Evolutionary conservation across 257 asterid genomes (phyloP).

Genomic region (Schizonepeta tenuifolia): DNA sequence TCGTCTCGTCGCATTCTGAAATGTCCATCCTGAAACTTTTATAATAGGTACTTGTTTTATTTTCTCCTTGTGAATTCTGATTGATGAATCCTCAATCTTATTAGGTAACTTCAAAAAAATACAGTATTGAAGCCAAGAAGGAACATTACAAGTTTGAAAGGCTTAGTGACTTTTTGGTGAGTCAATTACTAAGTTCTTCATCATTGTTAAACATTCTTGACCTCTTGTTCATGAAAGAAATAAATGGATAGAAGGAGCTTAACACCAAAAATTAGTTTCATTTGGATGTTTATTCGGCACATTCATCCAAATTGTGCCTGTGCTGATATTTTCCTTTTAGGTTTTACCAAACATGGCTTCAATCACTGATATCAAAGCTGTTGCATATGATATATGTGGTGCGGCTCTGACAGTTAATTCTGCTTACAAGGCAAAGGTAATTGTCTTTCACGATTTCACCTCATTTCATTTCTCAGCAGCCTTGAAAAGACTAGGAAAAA

Average conservation of each 20-base stretch:
- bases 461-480: conserved; percentile 24
- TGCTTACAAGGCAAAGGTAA: conserved; percentile 83
- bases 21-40: conserved; percentile 12
- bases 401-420: conserved; percentile 68
- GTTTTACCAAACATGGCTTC: conserved; percentile 96
- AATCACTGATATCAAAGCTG: conserved; percentile 78
- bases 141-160: conserved; percentile 81
- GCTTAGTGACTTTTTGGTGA: conserved; percentile 80
- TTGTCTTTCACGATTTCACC: conserved; percentile 20
- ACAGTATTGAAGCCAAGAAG: conserved; percentile 84
- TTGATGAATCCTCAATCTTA: conserved; percentile 34
- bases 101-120: conserved; percentile 88
- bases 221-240: conserved; percentile 14
- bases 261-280: conserved; percentile 13
- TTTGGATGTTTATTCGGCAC: conserved; percentile 26
- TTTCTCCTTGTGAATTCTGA: conserved; percentile 6
- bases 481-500: conserved; percentile 19
- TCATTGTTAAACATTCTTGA: conserved; percentile 13
- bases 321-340: conserved; percentile 47
- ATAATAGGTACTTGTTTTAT: conserved; percentile 6
- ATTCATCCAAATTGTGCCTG: conserved; percentile 29
- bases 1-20: conserved; percentile 18
- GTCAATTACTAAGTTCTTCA: conserved; percentile 33
- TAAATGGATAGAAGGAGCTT: conserved; percentile 21
- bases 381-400: conserved; percentile 87